Evolutionary conservation across 2,329 filamentous ascomycete species (phyloP).

Genomic region (Ilyonectria mors-panacis): DNA sequence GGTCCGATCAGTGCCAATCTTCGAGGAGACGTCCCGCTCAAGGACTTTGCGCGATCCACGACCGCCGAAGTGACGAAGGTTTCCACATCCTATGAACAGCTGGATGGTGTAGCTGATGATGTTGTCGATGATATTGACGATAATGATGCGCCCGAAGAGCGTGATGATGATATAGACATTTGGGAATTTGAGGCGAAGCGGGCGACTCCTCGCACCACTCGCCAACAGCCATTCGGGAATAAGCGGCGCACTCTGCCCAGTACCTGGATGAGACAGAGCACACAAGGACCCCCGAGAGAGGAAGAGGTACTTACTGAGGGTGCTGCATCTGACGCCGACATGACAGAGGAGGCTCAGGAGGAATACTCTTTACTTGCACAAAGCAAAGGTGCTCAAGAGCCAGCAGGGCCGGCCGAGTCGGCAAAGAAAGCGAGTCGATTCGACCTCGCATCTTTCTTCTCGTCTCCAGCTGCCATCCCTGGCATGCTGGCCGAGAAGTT

Average conservation of each 20-base stretch:
- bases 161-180: constrained; percentile 65
- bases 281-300: constrained; percentile 41
- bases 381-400: constrained; percentile 32
- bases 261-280: constrained; percentile 55
- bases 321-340: constrained; percentile 32
- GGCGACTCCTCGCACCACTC: constrained; percentile 54
- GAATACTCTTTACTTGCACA: constrained; percentile 63
- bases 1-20: constrained; percentile 55
- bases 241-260: constrained; percentile 52
- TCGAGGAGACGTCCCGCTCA: constrained; percentile 54
- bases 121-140: constrained; percentile 35
- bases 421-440: constrained; percentile 54
- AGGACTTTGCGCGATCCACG: constrained; percentile 42
- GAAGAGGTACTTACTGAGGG: constrained; percentile 16
- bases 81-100: constrained; percentile 24
- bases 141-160: constrained; percentile 38
- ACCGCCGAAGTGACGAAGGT: neutral
- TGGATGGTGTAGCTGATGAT: constrained; percentile 33
- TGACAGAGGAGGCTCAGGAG: constrained; percentile 48
- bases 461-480: constrained; percentile 64
- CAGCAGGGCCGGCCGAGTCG: constrained; percentile 38
- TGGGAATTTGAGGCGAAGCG: constrained; percentile 72
- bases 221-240: constrained; percentile 51
- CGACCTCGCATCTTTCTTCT: constrained; percentile 71
- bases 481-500: constrained; percentile 52